Conservation (phyloP, 2,329 filamentous ascomycete genomes). For the Alternaria burnsii region DNA sequence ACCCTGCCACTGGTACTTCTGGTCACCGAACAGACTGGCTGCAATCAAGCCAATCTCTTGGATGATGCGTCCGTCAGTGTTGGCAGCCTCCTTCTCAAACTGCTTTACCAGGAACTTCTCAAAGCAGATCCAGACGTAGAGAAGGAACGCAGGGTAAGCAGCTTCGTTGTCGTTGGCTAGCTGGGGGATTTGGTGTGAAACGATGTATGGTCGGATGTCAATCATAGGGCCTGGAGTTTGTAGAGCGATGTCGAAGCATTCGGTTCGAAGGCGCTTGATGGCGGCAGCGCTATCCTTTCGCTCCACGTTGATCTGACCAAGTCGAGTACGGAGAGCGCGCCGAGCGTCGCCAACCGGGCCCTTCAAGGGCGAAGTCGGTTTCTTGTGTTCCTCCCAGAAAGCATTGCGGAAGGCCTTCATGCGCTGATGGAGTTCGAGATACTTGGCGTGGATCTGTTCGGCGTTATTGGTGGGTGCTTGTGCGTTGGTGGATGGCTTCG, state of each 20-base stretch:
- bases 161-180: conserved; percentile 40
- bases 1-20: conserved; percentile 72
- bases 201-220: conserved; percentile 50
- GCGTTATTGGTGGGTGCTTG: conserved; percentile 27
- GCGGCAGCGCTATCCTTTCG: conserved; percentile 37
- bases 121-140: conserved; percentile 81
- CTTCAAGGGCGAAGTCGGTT: conserved; percentile 38
- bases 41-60: conserved; percentile 82
- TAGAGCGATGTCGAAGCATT: conserved; percentile 39
- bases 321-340: conserved; percentile 39
- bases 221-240: conserved; percentile 39
- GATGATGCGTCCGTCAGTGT: conserved; percentile 58
- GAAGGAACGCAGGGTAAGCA: conserved; percentile 55
- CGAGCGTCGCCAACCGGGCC: conserved; percentile 42
- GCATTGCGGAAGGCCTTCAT: conserved; percentile 49
- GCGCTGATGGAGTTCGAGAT: conserved; percentile 46
- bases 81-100: conserved; percentile 52
- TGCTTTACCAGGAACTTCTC: conserved; percentile 77
- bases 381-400: conserved; percentile 38
- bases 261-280: conserved; percentile 40
- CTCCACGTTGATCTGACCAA: conserved; percentile 47
- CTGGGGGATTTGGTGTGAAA: conserved; percentile 40
- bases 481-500: conserved; percentile 13
- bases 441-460: conserved; percentile 45
- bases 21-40: conserved; percentile 76